phyloP scores from a whole-genome alignment of 2,329 filamentous ascomycete genomes.

The Xylariaceae sp. region DNA sequence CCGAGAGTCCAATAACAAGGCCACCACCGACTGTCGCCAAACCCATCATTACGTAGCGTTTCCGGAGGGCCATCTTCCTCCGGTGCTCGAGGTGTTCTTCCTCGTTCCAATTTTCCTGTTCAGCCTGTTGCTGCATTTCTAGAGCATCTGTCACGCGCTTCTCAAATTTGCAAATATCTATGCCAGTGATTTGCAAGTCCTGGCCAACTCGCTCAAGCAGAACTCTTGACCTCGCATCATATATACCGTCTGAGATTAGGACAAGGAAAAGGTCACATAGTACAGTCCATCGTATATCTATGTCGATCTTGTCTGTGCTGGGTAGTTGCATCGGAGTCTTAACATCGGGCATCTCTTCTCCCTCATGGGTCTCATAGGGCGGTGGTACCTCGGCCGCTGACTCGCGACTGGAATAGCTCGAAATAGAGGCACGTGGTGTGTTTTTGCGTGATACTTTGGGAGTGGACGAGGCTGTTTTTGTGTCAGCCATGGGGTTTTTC shows the following conservation, averaged over 20 bases:
- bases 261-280: constrained; percentile 93
- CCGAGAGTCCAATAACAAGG: constrained; percentile 90
- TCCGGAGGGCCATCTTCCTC: constrained; percentile 73
- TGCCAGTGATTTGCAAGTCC: constrained; percentile 76
- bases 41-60: constrained; percentile 90
- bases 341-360: constrained; percentile 70
- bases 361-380: constrained; percentile 58
- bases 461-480: constrained; percentile 23
- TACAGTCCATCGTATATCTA: constrained; percentile 94
- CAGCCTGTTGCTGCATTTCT: constrained; percentile 93
- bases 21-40: constrained; percentile 92
- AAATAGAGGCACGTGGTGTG: constrained; percentile 30
- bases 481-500: constrained; percentile 75
- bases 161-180: constrained; percentile 94
- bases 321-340: constrained; percentile 79
- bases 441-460: constrained; percentile 23
- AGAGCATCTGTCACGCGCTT: constrained; percentile 94
- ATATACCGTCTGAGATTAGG: constrained; percentile 91
- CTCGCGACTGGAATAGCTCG: constrained; percentile 38
- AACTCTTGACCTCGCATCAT: constrained; percentile 81
- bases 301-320: constrained; percentile 78
- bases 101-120: constrained; percentile 97
- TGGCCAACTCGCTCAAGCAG: constrained; percentile 78
- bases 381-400: constrained; percentile 48
- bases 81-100: constrained; percentile 86